Percentiles rank a stretch among this genome's conserved stretches.
Conservation (phyloP, 2,329 filamentous ascomycete species). For the Trichoderma sp. region DNA sequence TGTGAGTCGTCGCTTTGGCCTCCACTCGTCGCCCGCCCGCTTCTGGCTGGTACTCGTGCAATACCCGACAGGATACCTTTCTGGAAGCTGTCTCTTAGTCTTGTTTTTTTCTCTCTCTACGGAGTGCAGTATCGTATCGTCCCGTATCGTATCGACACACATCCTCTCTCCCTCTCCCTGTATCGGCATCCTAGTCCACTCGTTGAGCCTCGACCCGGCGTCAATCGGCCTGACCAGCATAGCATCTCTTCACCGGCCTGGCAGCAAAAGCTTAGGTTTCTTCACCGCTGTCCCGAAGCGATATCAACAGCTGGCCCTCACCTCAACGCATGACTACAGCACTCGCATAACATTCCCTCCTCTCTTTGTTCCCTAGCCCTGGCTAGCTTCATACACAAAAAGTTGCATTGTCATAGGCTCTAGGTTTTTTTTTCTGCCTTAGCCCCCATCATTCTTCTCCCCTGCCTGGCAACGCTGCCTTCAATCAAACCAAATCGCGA, state of each 20-base stretch:
- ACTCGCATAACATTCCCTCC: not conserved
- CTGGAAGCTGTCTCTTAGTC: constrained; percentile 18
- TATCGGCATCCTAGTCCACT: constrained; percentile 15
- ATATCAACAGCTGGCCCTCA: not conserved
- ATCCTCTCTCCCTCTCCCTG: not conserved
- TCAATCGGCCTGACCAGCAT: not conserved
- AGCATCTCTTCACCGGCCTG: not conserved
- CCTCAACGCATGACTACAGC: not conserved
- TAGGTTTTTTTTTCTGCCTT: not conserved
- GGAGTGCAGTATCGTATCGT: not conserved
- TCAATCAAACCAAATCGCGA: constrained; percentile 24
- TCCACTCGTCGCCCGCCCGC: constrained; percentile 21
- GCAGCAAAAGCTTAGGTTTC: not conserved
- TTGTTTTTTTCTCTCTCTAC: constrained; percentile 7
- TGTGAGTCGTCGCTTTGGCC: constrained; percentile 23
- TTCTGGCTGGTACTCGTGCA: constrained; percentile 1
- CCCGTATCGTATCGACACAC: not conserved
- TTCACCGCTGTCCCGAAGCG: constrained; percentile 12
- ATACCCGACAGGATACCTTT: constrained; percentile 13
- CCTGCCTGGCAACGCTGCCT: constrained; percentile 33
- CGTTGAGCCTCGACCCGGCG: constrained; percentile 7
- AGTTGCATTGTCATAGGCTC: not conserved
- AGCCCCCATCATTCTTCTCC: constrained; percentile 3
- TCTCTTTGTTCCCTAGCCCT: not conserved
- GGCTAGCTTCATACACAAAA: not conserved